These are phyloP conservation scores for Hygrocybe coccinea DNA, from an alignment of 768 basidiomycete species.

Conservation along the genomic window DNA sequence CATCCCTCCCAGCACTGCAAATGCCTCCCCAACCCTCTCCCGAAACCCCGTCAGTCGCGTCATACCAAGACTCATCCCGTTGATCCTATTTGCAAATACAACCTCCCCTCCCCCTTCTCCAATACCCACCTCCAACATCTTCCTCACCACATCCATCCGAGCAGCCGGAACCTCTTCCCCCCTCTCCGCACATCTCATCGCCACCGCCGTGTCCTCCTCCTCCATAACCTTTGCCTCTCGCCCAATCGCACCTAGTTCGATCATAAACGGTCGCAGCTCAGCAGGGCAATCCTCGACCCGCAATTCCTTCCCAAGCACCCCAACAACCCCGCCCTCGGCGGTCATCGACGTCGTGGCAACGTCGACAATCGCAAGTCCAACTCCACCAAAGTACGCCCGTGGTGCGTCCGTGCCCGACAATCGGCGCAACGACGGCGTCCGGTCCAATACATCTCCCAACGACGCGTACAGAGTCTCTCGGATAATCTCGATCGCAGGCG, in stretches of 20 bases:
- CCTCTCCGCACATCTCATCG: constrained; percentile 40
- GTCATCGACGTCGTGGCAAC: constrained; percentile 52
- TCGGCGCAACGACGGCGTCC: constrained; percentile 46
- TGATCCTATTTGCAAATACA: constrained; percentile 74
- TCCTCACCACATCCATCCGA: constrained; percentile 53
- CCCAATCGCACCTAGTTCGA: constrained; percentile 55
- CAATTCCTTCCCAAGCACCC: constrained; percentile 54
- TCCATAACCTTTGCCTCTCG: constrained; percentile 44
- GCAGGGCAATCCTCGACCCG: constrained; percentile 58
- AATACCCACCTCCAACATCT: constrained; percentile 56
- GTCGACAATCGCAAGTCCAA: constrained; percentile 66
- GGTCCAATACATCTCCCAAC: constrained; percentile 63
- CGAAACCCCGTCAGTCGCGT: constrained; percentile 66
- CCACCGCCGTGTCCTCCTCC: constrained; percentile 49
- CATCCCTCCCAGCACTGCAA: constrained; percentile 53
- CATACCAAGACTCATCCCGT: constrained; percentile 66
- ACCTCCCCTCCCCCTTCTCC: constrained; percentile 44
- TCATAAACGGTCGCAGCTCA: constrained; percentile 65
- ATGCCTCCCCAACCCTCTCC: constrained; percentile 66
- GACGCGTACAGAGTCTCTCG: constrained; percentile 85
- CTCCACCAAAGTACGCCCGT: constrained; percentile 75
- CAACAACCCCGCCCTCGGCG: constrained; percentile 46
- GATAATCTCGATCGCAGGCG: constrained; percentile 70
- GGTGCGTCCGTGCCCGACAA: constrained; percentile 61
- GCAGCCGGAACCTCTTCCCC: constrained; percentile 36